These are phyloP conservation scores for Pseudotsuga menziesii DNA, from an alignment of 75 land plant species.

Conservation along the genomic window DNA sequence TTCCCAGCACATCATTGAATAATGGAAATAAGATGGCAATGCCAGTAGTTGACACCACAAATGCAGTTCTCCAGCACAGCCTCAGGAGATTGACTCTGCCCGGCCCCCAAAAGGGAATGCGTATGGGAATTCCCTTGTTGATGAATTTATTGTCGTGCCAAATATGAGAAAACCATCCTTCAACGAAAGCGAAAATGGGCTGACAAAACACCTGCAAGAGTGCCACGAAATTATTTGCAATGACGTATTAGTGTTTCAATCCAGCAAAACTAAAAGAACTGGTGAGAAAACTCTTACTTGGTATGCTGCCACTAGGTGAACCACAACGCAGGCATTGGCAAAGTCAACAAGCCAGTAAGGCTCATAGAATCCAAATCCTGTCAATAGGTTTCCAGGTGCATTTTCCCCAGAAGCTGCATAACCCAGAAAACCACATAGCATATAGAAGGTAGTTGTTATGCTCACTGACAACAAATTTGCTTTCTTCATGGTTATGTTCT, in stretches of 20 bases:
- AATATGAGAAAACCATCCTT: constrained; percentile 30
- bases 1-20: constrained; percentile 80
- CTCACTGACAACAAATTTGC: constrained; percentile 36
- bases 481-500: constrained; percentile 53
- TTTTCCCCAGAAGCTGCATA: constrained; percentile 78
- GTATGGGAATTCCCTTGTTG: constrained; percentile 17
- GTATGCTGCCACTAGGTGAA: constrained; percentile 76
- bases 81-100: constrained; percentile 44
- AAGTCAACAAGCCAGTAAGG: constrained; percentile 73
- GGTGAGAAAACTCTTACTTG: constrained; percentile 35
- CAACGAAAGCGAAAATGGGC: constrained; percentile 55
- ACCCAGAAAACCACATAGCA: constrained; percentile 64
- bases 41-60: constrained; percentile 56
- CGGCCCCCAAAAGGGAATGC: constrained; percentile 25
- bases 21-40: constrained; percentile 77
- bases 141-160: constrained; percentile 37
- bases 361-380: constrained; percentile 67
- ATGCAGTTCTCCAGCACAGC: constrained; percentile 62
- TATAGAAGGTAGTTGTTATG: constrained; percentile 57
- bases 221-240: constrained; percentile 21
- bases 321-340: constrained; percentile 69
- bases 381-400: constrained; percentile 69
- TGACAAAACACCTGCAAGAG: constrained; percentile 51
- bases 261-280: constrained; percentile 9
- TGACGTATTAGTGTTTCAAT: constrained; percentile 4